Evolutionary conservation across 2,329 filamentous ascomycete genomes (phyloP), one percentile per base, ranked within the genome.

Genomic region (Alternaria viburni): DNA sequence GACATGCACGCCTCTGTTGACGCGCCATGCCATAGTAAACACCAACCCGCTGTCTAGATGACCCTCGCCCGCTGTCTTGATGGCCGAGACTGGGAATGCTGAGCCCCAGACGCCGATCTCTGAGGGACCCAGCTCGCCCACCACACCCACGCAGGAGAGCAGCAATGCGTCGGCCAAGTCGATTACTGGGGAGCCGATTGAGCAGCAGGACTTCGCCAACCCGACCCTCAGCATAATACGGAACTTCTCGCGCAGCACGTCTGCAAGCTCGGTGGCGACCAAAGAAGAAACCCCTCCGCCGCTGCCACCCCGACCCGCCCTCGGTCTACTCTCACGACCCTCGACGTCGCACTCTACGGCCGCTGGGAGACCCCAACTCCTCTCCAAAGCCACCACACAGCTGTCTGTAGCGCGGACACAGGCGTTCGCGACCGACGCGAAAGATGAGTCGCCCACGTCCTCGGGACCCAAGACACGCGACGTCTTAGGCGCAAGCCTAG

Each of bases 321-420:
- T 70, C 2, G 80, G 74, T 57, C 65, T 75, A 46, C 69, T 74
- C 17, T 74, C 75, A 28, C 73, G 77, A 19, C 77, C 77, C 13
- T 81, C 65, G 77, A 86, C 64, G 10, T 81, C 49, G 69, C 80
- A 80, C 66, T 80, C 79, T 41, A 71, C 74, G 84, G 58, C 84
- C 83, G 72, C 75, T 3, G 57, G 72, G 6, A 69, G 77, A 54
- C 82, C 83, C 23, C 78, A 81, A 59, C 72, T 85, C 17, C 78
- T 82, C 25, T 89, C 91, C 2, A 89, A 88, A 62, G 89, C 95
- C 51, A 97, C 94, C 4, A 97, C 93, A 1, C 93, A 93, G 10
- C 76, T 98, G 13, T 95, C 93, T 0, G 87, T 93, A 15, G 86
- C 93, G 65, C 93, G 95, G 69, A 92, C 91, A 0, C 85, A 94